Evolutionary conservation across 1,139 yeast species (phyloP).

Genomic region (Debaryomyces sp.): DNA sequence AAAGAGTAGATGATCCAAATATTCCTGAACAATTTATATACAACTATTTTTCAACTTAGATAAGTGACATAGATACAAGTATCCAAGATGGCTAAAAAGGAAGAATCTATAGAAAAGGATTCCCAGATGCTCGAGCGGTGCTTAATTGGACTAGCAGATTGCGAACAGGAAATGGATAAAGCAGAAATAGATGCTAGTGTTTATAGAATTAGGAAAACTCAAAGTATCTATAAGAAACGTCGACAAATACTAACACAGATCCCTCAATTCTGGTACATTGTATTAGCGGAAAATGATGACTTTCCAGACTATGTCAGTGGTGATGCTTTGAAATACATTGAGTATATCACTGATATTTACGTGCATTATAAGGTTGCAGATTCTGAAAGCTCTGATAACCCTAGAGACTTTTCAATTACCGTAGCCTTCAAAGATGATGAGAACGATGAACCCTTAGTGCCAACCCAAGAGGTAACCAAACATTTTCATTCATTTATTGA

Average conservation of each 20-base stretch:
- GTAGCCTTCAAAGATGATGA: conserved; percentile 45
- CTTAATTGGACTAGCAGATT: conserved; percentile 45
- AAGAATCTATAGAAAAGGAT: neutral
- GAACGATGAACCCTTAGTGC: conserved; percentile 37
- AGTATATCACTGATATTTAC: conserved; percentile 56
- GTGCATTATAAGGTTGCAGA: conserved; percentile 52
- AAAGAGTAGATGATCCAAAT: neutral
- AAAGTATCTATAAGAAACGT: conserved; percentile 53
- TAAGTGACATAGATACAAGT: neutral
- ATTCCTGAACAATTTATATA: neutral
- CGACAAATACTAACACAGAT: conserved; percentile 47
- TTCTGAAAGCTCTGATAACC: conserved; percentile 28
- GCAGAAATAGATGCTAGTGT: conserved; percentile 60
- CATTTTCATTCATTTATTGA: conserved; percentile 46
- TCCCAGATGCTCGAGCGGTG: conserved; percentile 16
- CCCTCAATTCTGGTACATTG: conserved; percentile 78
- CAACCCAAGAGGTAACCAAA: conserved; percentile 57
- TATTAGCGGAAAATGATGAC: conserved; percentile 73
- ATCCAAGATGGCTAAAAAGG: neutral
- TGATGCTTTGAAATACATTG: conserved; percentile 70
- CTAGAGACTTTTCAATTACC: conserved; percentile 58
- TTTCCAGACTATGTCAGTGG: conserved; percentile 70
- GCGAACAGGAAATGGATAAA: conserved; percentile 56
- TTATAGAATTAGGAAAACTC: conserved; percentile 51
- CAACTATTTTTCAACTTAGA: neutral